Evolutionary conservation across 2,329 filamentous ascomycete species (phyloP).

Genomic region (Sarocladium oryzae): DNA sequence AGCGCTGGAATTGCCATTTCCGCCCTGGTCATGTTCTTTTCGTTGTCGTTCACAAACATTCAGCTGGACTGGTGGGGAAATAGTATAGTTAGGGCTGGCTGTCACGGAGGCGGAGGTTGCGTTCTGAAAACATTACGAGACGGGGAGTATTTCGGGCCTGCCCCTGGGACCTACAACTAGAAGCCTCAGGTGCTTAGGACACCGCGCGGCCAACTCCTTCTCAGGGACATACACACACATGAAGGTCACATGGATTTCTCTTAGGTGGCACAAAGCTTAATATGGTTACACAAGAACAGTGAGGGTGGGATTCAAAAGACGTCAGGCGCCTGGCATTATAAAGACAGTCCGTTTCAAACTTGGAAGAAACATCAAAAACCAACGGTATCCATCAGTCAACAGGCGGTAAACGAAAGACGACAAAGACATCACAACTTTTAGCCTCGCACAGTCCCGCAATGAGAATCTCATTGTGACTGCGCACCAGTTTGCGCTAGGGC

Average conservation of each 20-base stretch:
- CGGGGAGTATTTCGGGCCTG: constrained; percentile 33
- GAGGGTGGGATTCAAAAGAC: constrained; percentile 30
- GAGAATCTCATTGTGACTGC: constrained; percentile 13
- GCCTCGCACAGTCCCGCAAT: background rate
- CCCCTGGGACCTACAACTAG: constrained; percentile 28
- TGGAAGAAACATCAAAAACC: constrained; percentile 5
- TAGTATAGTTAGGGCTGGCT: constrained; percentile 31
- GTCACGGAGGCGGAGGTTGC: constrained; percentile 35
- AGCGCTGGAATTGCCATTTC: constrained; percentile 43
- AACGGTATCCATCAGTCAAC: constrained; percentile 11
- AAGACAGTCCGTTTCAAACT: too few species aligned
- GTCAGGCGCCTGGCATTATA: too few species aligned
- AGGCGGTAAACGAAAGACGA: constrained; percentile 2
- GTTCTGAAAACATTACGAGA: constrained; percentile 25
- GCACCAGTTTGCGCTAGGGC: constrained; percentile 36
- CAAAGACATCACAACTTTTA: constrained; percentile 9
- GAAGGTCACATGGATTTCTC: too few species aligned
- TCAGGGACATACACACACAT: too few species aligned
- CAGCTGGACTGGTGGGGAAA: constrained; percentile 46
- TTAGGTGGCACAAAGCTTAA: too few species aligned
- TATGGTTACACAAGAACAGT: too few species aligned
- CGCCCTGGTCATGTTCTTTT: constrained; percentile 47
- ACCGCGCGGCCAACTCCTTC: too few species aligned
- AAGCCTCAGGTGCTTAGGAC: constrained; percentile 10
- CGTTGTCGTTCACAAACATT: constrained; percentile 37